These are phyloP conservation scores for Pseudogymnoascus pannorum DNA, from an alignment of 2,329 filamentous ascomycete species.

Conservation along the genomic window DNA sequence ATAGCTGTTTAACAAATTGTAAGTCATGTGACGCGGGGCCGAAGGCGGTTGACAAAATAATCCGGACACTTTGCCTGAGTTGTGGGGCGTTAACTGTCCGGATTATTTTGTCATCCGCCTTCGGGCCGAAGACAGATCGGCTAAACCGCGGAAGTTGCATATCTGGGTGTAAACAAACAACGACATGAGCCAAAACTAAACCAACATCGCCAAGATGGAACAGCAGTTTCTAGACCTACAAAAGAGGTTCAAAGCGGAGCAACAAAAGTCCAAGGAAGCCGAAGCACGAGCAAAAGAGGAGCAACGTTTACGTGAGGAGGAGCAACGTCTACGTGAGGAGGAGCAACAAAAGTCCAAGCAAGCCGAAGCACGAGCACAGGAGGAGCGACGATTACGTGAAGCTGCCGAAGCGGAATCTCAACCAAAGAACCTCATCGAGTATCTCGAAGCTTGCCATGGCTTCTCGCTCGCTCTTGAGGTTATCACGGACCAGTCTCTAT, in stretches of 20 bases:
- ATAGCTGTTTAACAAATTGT: too few species aligned
- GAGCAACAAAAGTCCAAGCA: slow-evolving; percentile 10
- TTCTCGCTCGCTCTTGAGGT: slow-evolving; percentile 28
- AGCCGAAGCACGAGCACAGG: slow-evolving; percentile 12
- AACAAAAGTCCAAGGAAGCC: slow-evolving; percentile 16
- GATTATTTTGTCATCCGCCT: too few species aligned
- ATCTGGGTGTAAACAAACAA: not conserved
- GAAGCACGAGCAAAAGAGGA: slow-evolving; percentile 27
- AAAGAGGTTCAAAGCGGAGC: not conserved
- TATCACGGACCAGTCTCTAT: slow-evolving; percentile 27
- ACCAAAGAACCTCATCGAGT: slow-evolving; percentile 14
- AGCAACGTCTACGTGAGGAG: slow-evolving; percentile 15
- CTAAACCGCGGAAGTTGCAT: not conserved
- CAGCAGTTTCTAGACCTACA: not conserved
- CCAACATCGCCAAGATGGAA: not conserved
- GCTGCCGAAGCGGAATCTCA: not conserved
- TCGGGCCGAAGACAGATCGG: not conserved
- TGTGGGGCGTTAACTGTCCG: too few species aligned
- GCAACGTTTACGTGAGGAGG: slow-evolving; percentile 12
- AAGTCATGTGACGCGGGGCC: not conserved
- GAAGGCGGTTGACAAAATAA: too few species aligned
- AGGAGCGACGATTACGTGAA: slow-evolving; percentile 18
- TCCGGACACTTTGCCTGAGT: too few species aligned
- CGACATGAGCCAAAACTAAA: not conserved
- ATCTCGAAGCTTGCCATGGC: slow-evolving; percentile 30